Percentiles rank a stretch among this genome's conserved stretches.
phyloP scores from a whole-genome alignment of 345 rosid genomes.

The Eucalyptus coolabah region DNA sequence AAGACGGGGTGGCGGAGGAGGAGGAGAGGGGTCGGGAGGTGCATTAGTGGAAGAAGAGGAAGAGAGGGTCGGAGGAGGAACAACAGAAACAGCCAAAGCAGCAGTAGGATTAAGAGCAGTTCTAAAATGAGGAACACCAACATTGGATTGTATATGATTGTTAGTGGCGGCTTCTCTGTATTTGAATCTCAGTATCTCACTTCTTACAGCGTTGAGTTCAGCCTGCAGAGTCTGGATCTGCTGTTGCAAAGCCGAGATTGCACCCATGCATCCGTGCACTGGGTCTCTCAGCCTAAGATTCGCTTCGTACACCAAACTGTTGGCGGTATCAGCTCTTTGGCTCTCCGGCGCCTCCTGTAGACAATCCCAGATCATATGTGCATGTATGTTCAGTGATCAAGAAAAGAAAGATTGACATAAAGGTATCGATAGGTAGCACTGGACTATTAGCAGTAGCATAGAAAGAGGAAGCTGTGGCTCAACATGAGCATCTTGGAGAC shows the following conservation, averaged over 20 bases:
- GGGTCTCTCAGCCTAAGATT: constrained; percentile 69
- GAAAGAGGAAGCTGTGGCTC: neutral
- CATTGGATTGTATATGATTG: neutral
- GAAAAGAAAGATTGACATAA: neutral
- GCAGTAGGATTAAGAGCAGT: neutral
- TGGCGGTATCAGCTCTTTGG: constrained; percentile 67
- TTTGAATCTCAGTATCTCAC: constrained; percentile 48
- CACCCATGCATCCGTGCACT: constrained; percentile 71
- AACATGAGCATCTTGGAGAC: constrained; percentile 70
- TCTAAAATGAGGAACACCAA: neutral
- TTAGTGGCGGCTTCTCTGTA: constrained; percentile 26
- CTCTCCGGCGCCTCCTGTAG: constrained; percentile 51
- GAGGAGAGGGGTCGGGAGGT: constrained; percentile 5
- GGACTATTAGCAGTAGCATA: neutral
- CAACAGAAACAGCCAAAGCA: neutral
- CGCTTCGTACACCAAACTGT: constrained; percentile 63
- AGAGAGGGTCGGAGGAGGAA: constrained; percentile 10
- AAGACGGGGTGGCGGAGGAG: constrained; percentile 15
- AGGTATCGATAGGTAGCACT: neutral
- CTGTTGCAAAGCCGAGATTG: constrained; percentile 59
- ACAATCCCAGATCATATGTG: neutral
- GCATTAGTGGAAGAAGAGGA: constrained; percentile 6
- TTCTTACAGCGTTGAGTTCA: constrained; percentile 42
- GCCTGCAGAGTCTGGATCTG: constrained; percentile 48
- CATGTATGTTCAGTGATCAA: neutral